phyloP scores from a whole-genome alignment of 306 rosid genomes.

The Hippophae gyantsensis region DNA sequence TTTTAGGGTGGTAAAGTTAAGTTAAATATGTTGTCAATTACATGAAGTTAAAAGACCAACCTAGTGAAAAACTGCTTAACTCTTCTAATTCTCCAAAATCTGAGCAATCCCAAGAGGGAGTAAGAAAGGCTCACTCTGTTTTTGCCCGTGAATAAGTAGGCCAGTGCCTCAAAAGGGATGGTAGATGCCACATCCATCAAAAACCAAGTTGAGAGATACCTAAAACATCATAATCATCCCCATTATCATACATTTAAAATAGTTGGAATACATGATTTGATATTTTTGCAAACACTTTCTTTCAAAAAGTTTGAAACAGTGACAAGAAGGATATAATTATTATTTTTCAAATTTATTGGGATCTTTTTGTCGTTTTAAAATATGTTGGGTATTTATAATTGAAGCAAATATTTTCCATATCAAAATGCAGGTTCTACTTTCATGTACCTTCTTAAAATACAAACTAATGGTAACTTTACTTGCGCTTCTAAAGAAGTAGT shows the following conservation, averaged over 20 bases:
- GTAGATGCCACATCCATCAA: conserved; percentile 88
- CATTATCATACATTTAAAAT: background rate
- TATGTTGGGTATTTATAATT: too few species aligned
- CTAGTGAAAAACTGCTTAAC: conserved; percentile 79
- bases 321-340: too few species aligned
- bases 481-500: too few species aligned
- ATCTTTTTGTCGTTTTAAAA: too few species aligned
- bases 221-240: conserved; percentile 14
- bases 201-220: conserved; percentile 90
- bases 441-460: too few species aligned
- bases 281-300: too few species aligned
- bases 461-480: too few species aligned
- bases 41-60: conserved; percentile 12
- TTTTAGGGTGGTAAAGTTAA: background rate
- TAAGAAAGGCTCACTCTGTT: conserved; percentile 36
- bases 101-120: conserved; percentile 59
- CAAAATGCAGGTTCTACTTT: too few species aligned
- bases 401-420: too few species aligned
- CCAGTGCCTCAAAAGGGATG: conserved; percentile 54
- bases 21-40: background rate
- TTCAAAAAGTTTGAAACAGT: too few species aligned
- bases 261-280: too few species aligned
- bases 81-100: conserved; percentile 79
- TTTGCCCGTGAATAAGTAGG: conserved; percentile 49
- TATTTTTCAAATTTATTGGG: too few species aligned